Conservation (phyloP, 805 yeast species). For the Metschnikowia vanudenii region DNA sequence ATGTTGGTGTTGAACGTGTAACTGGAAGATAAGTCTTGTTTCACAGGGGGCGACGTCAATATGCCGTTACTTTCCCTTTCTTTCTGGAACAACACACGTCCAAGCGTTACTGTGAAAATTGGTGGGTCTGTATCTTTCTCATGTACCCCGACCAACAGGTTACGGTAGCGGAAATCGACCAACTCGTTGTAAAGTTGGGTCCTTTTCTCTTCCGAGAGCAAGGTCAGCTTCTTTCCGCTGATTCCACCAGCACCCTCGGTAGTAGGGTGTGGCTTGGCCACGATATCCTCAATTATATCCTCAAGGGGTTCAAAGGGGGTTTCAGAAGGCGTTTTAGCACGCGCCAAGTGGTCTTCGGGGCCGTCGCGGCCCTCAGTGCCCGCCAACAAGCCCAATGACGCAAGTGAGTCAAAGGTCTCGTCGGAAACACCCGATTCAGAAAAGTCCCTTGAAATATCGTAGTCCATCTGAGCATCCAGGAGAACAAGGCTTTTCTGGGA, state of each 20-base stretch:
- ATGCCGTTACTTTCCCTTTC: slow-evolving; percentile 3
- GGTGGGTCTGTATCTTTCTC: slow-evolving; percentile 23
- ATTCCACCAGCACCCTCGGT: not conserved
- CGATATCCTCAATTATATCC: slow-evolving; percentile 3
- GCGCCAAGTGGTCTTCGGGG: not conserved
- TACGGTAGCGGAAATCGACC: slow-evolving; percentile 27
- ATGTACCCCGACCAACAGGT: slow-evolving; percentile 23
- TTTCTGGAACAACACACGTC: slow-evolving; percentile 34
- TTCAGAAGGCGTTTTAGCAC: not conserved
- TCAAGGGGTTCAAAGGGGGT: not conserved
- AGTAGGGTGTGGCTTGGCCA: not conserved
- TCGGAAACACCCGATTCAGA: slow-evolving; percentile 14
- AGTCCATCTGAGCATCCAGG: not conserved
- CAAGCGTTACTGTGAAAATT: slow-evolving; percentile 38
- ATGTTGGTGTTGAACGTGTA: slow-evolving; percentile 35
- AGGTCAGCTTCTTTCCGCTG: not conserved
- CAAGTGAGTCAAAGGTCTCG: slow-evolving; percentile 14
- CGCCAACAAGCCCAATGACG: not conserved
- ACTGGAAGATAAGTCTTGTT: not conserved
- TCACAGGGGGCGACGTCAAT: slow-evolving; percentile 3
- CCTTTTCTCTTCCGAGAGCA: slow-evolving; percentile 8
- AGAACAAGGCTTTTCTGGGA: slow-evolving; percentile 7
- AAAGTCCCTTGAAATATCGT: slow-evolving; percentile 5
- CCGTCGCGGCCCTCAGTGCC: not conserved
- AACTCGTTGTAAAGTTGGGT: slow-evolving; percentile 26